A percentile compares a stretch with the other conserved stretches of the same genome.
Evolutionary conservation across 1,284 basidiomycete genomes (phyloP).

Genomic region (Ustilago nuda): DNA sequence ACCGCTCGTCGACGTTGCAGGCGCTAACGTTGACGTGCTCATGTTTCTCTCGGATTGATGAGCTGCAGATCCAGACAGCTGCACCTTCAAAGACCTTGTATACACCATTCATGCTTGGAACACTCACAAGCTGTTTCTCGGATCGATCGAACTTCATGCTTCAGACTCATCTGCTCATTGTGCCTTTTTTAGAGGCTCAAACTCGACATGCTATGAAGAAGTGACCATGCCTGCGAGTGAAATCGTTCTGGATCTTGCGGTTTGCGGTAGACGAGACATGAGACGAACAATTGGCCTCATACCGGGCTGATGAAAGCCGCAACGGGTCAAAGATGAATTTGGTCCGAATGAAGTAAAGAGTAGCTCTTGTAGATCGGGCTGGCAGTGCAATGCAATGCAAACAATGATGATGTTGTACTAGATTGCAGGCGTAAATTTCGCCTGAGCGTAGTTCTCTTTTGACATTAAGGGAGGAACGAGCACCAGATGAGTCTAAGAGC

Average conservation of each 20-base stretch:
- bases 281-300: not conserved
- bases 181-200: not conserved
- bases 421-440: not conserved
- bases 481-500: slow-evolving; percentile 7
- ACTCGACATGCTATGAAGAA: too few species aligned
- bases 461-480: not conserved
- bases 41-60: not conserved
- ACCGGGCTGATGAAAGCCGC: not conserved
- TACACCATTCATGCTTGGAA: slow-evolving; percentile 2
- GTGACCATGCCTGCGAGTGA: too few species aligned
- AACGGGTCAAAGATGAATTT: not conserved
- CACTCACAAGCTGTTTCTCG: slow-evolving; percentile 1
- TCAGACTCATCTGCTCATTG: not conserved
- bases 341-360: not conserved
- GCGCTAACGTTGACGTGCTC: not conserved
- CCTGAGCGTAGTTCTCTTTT: not conserved
- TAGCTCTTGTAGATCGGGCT: not conserved
- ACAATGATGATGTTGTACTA: not conserved
- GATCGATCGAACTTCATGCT: not conserved
- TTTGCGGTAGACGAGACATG: not conserved
- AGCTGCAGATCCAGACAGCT: not conserved
- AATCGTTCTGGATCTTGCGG: too few species aligned
- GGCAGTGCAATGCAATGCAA: not conserved
- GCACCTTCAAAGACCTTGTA: not conserved
- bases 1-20: not conserved